Conservation (phyloP, 257 asterid genomes). For the Scutellaria barbata region DNA sequence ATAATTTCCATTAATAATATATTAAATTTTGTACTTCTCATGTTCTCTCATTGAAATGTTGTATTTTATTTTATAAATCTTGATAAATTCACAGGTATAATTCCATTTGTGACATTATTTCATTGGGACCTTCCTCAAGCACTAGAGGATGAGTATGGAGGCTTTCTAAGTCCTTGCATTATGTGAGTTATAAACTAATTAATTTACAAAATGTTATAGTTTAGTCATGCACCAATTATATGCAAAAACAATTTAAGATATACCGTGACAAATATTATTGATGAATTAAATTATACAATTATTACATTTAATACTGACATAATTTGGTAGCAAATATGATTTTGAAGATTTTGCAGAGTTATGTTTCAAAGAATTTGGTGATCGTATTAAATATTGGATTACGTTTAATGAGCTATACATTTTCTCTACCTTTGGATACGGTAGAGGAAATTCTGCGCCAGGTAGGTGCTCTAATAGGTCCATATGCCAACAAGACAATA, state of each 20-base stretch:
- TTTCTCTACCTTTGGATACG: slow-evolving; percentile 49
- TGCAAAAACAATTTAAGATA: too few species aligned
- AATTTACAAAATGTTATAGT: not conserved
- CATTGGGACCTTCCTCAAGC: slow-evolving; percentile 85
- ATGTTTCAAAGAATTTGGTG: slow-evolving; percentile 67
- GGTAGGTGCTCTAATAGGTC: slow-evolving; percentile 59
- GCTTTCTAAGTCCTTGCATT: slow-evolving; percentile 55
- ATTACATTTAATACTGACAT: too few species aligned
- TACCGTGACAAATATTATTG: too few species aligned
- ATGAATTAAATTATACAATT: too few species aligned
- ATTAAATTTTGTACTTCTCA: too few species aligned
- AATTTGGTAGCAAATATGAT: slow-evolving; percentile 48
- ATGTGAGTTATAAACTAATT: slow-evolving; percentile 56
- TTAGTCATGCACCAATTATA: not conserved
- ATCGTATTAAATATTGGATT: slow-evolving; percentile 63
- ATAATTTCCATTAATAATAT: too few species aligned
- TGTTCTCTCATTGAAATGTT: too few species aligned
- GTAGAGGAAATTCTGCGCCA: slow-evolving; percentile 49
- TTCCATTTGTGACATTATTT: slow-evolving; percentile 60
- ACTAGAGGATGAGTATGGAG: slow-evolving; percentile 63
- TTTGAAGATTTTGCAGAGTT: slow-evolving; percentile 52
- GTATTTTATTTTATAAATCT: not conserved
- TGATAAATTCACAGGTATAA: slow-evolving; percentile 42
- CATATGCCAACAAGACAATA: slow-evolving; percentile 51
- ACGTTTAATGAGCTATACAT: slow-evolving; percentile 62